Conservation (phyloP, 139 green algal species). For the Dunaliella primolecta region DNA sequence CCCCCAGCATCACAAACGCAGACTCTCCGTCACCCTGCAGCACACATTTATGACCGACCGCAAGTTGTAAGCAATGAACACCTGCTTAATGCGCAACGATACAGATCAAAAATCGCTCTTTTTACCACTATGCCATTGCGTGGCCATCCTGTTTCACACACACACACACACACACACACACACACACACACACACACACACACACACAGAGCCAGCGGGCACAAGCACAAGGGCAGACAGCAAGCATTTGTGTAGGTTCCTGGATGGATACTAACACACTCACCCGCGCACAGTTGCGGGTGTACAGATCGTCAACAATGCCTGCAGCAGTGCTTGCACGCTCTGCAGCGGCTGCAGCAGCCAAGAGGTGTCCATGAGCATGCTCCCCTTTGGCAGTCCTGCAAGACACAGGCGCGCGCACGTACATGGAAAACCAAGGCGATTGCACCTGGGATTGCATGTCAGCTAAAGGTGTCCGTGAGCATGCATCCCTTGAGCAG, state of each 20-base stretch:
- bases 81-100: too few species aligned
- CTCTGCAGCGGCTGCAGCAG: background rate
- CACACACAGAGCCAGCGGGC: too few species aligned
- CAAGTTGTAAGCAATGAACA: too few species aligned
- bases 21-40: background rate
- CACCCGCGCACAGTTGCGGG: background rate
- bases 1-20: slow-evolving; percentile 64
- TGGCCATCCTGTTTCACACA: too few species aligned
- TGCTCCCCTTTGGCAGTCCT: background rate
- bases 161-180: too few species aligned
- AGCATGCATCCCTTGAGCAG: background rate
- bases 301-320: background rate
- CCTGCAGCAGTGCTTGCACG: background rate
- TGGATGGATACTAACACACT: too few species aligned
- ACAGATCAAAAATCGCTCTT: too few species aligned
- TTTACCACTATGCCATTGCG: too few species aligned
- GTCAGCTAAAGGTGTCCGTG: background rate
- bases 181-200: too few species aligned
- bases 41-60: background rate
- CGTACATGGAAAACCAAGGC: background rate
- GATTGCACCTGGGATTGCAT: too few species aligned
- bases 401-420: background rate
- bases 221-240: too few species aligned
- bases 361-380: background rate
- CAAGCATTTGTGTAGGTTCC: too few species aligned